Percentiles rank a stretch among this genome's conserved stretches.
These are phyloP conservation scores for Saccharomyces jurei DNA, from an alignment of 805 yeast species.

Conservation along the genomic window DNA sequence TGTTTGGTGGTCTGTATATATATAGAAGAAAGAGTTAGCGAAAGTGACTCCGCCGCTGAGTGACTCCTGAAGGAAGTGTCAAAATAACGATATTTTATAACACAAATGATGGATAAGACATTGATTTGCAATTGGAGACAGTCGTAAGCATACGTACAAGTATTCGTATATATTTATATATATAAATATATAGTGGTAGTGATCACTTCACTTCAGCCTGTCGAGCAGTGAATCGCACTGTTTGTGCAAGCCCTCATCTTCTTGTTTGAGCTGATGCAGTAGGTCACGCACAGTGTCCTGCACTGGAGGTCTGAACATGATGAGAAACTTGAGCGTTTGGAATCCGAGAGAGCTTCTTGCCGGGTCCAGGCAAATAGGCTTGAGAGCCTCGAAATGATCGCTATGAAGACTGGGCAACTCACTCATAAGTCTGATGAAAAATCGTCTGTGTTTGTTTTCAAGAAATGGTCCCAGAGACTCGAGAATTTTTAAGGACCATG, in stretches of 20 bases:
- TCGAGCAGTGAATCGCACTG: conserved; percentile 23
- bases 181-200: neutral
- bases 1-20: neutral
- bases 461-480: conserved; percentile 78
- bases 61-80: neutral
- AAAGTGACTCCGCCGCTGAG: neutral
- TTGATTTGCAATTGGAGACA: conserved; percentile 6
- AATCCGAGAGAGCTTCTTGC: conserved; percentile 72
- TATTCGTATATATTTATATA: neutral
- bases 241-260: conserved; percentile 19
- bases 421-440: conserved; percentile 73
- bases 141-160: neutral
- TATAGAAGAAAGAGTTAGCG: neutral
- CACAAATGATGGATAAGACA: neutral
- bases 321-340: conserved; percentile 69
- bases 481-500: conserved; percentile 63
- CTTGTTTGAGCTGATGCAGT: conserved; percentile 16
- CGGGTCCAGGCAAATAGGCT: conserved; percentile 78
- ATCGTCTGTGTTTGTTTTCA: conserved; percentile 71
- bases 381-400: conserved; percentile 53
- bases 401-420: conserved; percentile 75
- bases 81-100: neutral
- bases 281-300: conserved; percentile 32
- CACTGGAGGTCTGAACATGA: conserved; percentile 88
- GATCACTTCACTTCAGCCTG: conserved; percentile 17